Evolutionary conservation across 768 basidiomycete genomes (phyloP).

Genomic region (Dentipellis sp.): DNA sequence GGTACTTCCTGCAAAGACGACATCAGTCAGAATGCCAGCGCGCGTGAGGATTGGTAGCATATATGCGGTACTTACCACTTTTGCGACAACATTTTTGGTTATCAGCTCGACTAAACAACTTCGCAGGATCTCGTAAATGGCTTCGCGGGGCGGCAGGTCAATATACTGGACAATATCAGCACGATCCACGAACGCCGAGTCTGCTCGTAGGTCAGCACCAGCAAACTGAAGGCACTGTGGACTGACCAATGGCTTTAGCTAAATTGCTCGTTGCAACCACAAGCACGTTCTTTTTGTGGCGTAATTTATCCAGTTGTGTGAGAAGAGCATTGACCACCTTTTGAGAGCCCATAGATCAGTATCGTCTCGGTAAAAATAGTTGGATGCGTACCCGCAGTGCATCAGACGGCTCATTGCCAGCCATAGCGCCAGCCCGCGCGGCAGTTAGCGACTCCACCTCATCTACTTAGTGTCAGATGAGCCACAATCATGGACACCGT

Average conservation of each 20-base stretch:
- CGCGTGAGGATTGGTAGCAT: neutral
- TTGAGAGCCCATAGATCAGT: neutral
- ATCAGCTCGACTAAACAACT: constrained; percentile 78
- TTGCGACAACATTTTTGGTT: constrained; percentile 55
- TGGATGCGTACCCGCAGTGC: constrained; percentile 62
- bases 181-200: constrained; percentile 91
- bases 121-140: constrained; percentile 86
- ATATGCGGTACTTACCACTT: constrained; percentile 36
- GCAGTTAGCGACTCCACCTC: constrained; percentile 96
- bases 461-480: constrained; percentile 36
- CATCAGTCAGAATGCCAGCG: neutral
- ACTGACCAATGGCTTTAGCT: constrained; percentile 82
- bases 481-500: neutral
- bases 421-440: constrained; percentile 89
- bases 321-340: constrained; percentile 97
- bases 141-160: constrained; percentile 83
- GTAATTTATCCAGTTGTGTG: constrained; percentile 94
- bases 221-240: neutral
- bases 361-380: neutral
- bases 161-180: constrained; percentile 96
- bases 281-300: constrained; percentile 86
- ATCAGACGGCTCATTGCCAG: constrained; percentile 93
- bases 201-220: constrained; percentile 29
- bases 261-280: constrained; percentile 97
- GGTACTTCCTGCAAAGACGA: constrained; percentile 44